A percentile compares a stretch with the other conserved stretches of the same genome.
Conservation (phyloP, 306 rosid species). For the Lupinus albus region DNA sequence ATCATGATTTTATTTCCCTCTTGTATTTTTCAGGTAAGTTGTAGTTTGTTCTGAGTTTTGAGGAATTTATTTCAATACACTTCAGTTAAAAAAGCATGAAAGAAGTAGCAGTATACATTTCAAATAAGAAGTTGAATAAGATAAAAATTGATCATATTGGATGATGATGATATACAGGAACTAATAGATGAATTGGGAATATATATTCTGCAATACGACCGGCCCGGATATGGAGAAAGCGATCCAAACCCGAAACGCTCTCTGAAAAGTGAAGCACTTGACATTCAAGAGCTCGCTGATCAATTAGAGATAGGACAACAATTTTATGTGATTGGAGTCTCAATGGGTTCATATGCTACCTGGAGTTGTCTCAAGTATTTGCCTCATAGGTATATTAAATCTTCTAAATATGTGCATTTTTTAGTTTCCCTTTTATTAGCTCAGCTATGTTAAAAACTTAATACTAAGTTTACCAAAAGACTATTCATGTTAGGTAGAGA, state of each 20-base stretch:
- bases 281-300: constrained; percentile 85
- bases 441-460: background rate
- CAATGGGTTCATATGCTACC: constrained; percentile 91
- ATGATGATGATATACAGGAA: constrained; percentile 55
- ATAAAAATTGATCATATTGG: constrained; percentile 35
- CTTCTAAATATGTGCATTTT: constrained; percentile 9
- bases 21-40: background rate
- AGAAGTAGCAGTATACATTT: constrained; percentile 28
- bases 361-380: constrained; percentile 93
- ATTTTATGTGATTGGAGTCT: constrained; percentile 84
- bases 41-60: constrained; percentile 25
- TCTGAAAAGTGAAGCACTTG: constrained; percentile 77
- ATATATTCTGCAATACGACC: constrained; percentile 74
- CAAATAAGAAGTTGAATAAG: constrained; percentile 31
- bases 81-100: background rate
- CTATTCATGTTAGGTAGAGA: constrained; percentile 25
- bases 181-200: constrained; percentile 76
- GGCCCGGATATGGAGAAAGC: constrained; percentile 94
- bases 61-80: background rate
- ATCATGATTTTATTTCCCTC: background rate
- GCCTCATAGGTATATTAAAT: constrained; percentile 68
- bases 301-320: constrained; percentile 67
- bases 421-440: background rate
- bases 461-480: constrained; percentile 9
- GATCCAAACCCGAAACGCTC: constrained; percentile 82